A percentile compares a stretch with the other conserved stretches of the same genome.
Conservation (phyloP, 1,284 basidiomycete genomes). For the Trichosporon faecale region DNA sequence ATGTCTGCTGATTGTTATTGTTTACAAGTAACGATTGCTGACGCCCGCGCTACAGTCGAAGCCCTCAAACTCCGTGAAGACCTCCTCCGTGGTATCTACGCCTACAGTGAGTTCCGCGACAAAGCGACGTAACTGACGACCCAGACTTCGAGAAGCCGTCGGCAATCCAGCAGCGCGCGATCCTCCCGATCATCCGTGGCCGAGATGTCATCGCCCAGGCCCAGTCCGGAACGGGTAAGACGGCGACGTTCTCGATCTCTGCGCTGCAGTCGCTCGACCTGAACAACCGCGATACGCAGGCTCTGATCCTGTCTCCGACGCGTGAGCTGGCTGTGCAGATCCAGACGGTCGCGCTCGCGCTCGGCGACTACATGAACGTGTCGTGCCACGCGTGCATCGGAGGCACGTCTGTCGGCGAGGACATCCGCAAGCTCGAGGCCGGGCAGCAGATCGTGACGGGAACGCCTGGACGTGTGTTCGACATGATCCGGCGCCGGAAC, state of each 20-base stretch:
- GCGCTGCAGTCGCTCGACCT: slow-evolving; percentile 93
- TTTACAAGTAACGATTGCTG: slow-evolving; percentile 44
- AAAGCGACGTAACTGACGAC: background rate
- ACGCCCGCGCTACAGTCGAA: slow-evolving; percentile 68
- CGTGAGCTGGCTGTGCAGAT: slow-evolving; percentile 96
- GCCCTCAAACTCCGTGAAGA: slow-evolving; percentile 94
- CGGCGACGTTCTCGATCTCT: slow-evolving; percentile 94
- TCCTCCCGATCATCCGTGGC: slow-evolving; percentile 89
- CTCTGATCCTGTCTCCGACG: slow-evolving; percentile 89
- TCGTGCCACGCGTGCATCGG: slow-evolving; percentile 99
- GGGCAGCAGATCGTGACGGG: slow-evolving; percentile 98
- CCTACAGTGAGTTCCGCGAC: slow-evolving; percentile 75
- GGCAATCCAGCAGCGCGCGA: slow-evolving; percentile 97
- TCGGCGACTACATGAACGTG: slow-evolving; percentile 99
- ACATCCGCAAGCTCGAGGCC: slow-evolving; percentile 96
- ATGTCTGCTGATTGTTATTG: slow-evolving; percentile 12
- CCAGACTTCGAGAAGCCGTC: slow-evolving; percentile 99
- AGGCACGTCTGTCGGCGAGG: slow-evolving; percentile 95
- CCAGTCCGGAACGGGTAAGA: slow-evolving; percentile 99
- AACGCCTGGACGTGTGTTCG: slow-evolving; percentile 96
- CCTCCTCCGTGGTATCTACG: slow-evolving; percentile 93
- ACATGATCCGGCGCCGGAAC: slow-evolving; percentile 96
- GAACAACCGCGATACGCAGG: slow-evolving; percentile 91
- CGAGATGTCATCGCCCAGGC: slow-evolving; percentile 98
- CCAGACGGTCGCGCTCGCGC: slow-evolving; percentile 93